These are phyloP conservation scores for Barnettozyma hawaiiensis DNA, from an alignment of 1,139 yeast species.

Conservation along the genomic window DNA sequence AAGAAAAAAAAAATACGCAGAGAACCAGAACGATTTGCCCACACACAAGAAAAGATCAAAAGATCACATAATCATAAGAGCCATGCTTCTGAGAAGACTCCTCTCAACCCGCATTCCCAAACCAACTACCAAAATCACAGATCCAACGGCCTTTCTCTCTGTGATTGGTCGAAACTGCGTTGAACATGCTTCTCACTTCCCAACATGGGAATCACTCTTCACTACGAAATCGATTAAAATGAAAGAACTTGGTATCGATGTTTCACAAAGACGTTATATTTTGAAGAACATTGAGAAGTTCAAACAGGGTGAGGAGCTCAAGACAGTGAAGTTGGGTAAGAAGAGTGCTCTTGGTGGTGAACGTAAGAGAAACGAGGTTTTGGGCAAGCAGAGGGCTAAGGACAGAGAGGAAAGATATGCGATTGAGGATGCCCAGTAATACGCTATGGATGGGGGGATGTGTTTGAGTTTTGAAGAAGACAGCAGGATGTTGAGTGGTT, in stretches of 20 bases:
- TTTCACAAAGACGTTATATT: constrained; percentile 62
- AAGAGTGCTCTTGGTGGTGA: constrained; percentile 82
- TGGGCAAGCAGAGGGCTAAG: constrained; percentile 66
- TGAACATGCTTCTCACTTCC: constrained; percentile 69
- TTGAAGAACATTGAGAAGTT: constrained; percentile 40
- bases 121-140: constrained; percentile 55
- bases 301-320: constrained; percentile 53
- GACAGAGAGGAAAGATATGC: constrained; percentile 38
- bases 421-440: constrained; percentile 20
- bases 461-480: not conserved
- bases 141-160: constrained; percentile 62
- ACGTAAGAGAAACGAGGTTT: constrained; percentile 63
- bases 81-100: constrained; percentile 4
- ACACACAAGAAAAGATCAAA: no score
- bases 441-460: not conserved
- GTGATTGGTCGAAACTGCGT: constrained; percentile 70
- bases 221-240: constrained; percentile 47
- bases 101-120: constrained; percentile 30
- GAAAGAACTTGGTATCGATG: constrained; percentile 79
- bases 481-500: not conserved
- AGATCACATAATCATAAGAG: not conserved
- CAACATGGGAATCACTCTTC: constrained; percentile 68
- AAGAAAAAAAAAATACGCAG: not conserved
- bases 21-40: not conserved
- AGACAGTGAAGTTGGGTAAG: constrained; percentile 57